Evolutionary conservation across 1,139 yeast species (phyloP).

Genomic region (Wickerhamomyces sp.): DNA sequence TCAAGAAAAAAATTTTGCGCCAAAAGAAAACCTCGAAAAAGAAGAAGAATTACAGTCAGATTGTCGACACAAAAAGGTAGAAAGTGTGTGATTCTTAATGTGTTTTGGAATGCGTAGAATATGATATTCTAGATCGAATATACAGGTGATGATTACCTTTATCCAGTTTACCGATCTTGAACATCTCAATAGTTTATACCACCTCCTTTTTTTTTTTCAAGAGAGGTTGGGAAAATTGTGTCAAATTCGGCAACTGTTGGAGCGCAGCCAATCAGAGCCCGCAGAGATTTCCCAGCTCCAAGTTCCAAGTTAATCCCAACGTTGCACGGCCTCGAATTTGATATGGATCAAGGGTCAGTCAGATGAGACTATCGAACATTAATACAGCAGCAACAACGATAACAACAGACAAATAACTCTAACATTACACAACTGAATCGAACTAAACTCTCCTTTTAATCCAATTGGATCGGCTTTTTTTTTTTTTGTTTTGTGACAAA

Average conservation of each 20-base stretch:
- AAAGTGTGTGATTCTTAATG: background rate
- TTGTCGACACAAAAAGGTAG: background rate
- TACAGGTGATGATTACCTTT: background rate
- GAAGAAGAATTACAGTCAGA: background rate
- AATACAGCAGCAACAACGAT: no score
- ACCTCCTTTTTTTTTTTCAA: background rate
- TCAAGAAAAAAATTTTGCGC: background rate
- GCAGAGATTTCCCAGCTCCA: background rate
- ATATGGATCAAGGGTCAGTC: no score
- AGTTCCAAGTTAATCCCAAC: no score
- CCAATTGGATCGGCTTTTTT: no score
- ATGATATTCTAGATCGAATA: background rate
- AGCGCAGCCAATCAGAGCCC: slow-evolving; percentile 1
- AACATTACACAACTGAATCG: no score
- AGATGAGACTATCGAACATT: no score
- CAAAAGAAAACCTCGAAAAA: background rate
- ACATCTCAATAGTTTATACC: background rate
- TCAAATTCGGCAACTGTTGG: slow-evolving; percentile 3
- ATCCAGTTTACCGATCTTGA: background rate
- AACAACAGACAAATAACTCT: no score
- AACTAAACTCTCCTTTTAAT: no score
- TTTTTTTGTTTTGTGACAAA: no score
- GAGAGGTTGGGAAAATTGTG: slow-evolving; percentile 4
- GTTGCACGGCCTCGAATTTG: no score
- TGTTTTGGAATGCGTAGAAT: background rate